Evolutionary conservation across 2,329 filamentous ascomycete genomes (phyloP), one percentile per base, ranked within the genome.

Genomic region (Laburnicola sp.): DNA sequence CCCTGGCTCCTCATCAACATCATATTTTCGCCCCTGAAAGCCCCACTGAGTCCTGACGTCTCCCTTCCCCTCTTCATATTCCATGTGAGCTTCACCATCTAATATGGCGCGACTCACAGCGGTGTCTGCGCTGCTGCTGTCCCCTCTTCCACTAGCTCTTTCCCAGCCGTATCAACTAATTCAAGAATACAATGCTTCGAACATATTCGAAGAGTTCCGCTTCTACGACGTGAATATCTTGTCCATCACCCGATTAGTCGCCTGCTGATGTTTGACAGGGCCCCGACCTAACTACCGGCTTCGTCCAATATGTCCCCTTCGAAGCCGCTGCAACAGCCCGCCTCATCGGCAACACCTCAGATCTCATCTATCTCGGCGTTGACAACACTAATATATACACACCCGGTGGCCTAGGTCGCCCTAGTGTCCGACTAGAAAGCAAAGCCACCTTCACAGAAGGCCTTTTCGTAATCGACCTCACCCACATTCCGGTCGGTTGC

Each of bases 401-500:
- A 4, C 54, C 61, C 7, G 51, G 30, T 25, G 62, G 57, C 5
- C 36, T 43, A 11, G 72, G 71, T 25, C 69, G 77, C 0, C 64
- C 66, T 27, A 77, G 74, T 42, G 67, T 80, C 9, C 75, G 78
- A 16, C 53, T 80, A 4, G 71, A 71, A 30, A 74, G 70, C 52
- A 75, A 73, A 41, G 56, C 68, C n/a, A 70, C 68, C 1, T 79
- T 77, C 57, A 73, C 73, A 40, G 62, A 70, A 36, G 77, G 77
- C 30, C 65, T 77, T 2, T 66, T 80, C 43, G 69, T 76, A 5
- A 59, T 71, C 22, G 76, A 80, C 57, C 66, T 80, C 40, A 67
- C 66, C 11, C 78, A 80, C 54, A 76, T 79, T 53, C 78, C 78
- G 0, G 71, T 70, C 2, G 74, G 73, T 34, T 78, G 74, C 53